Evolutionary conservation across 2,329 filamentous ascomycete genomes (phyloP).

Genomic region (Aspergillus caelatus): DNA sequence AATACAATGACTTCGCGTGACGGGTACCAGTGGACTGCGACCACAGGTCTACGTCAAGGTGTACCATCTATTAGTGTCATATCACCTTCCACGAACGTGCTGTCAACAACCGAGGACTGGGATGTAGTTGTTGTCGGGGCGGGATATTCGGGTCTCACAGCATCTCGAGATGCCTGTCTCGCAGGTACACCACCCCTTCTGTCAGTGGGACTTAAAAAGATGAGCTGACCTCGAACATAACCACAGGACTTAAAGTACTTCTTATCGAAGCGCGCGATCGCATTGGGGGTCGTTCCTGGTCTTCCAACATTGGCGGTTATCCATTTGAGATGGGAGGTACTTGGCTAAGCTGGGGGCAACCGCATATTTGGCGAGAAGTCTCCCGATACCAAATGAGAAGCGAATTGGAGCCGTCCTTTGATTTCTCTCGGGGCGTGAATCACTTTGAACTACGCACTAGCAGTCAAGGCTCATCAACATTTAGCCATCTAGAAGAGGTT

Average conservation of each 20-base stretch:
- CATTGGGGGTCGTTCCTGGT: slow-evolving; percentile 54
- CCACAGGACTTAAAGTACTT: slow-evolving; percentile 42
- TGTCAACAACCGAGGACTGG: slow-evolving; percentile 3
- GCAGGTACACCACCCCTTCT: slow-evolving; percentile 19
- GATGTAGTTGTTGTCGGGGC: slow-evolving; percentile 36
- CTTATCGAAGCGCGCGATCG: slow-evolving; percentile 53
- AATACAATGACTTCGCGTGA: slow-evolving; percentile 25
- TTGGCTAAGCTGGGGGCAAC: slow-evolving; percentile 52
- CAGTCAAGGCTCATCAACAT: slow-evolving; percentile 29
- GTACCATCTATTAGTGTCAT: slow-evolving; percentile 26
- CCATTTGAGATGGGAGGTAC: slow-evolving; percentile 55
- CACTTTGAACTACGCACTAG: slow-evolving; percentile 42
- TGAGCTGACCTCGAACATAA: background rate
- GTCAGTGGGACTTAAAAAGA: background rate
- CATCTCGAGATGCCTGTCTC: slow-evolving; percentile 31
- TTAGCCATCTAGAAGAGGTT: slow-evolving; percentile 48
- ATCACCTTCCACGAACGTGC: slow-evolving; percentile 21
- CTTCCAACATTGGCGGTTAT: slow-evolving; percentile 48
- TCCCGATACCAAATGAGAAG: slow-evolving; percentile 50
- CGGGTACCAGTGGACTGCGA: slow-evolving; percentile 30
- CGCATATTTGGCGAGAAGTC: slow-evolving; percentile 51
- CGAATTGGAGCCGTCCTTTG: slow-evolving; percentile 44
- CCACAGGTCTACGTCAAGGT: slow-evolving; percentile 22
- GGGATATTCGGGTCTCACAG: slow-evolving; percentile 36
- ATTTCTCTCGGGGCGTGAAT: slow-evolving; percentile 48